These are phyloP conservation scores for Coniella lustricola DNA, from an alignment of 2,329 filamentous ascomycete genomes.

Conservation along the genomic window DNA sequence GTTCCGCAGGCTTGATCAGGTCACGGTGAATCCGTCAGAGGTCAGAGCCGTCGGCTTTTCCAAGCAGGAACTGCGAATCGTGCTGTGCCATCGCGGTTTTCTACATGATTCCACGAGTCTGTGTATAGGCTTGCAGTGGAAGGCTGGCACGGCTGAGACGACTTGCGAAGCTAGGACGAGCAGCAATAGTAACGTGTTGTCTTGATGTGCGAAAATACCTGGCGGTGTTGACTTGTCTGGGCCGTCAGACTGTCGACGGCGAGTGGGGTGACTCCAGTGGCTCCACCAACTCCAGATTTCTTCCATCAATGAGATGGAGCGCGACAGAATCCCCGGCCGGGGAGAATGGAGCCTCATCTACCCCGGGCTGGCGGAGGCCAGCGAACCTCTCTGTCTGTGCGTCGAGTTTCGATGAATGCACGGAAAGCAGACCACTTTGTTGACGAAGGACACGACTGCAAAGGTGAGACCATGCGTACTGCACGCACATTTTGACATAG, in stretches of 20 bases:
- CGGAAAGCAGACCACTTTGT: not conserved
- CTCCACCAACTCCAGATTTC: slow-evolving; percentile 7
- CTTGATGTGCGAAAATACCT: not conserved
- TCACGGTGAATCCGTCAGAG: too few relatives aligned
- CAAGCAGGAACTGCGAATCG: too few relatives aligned
- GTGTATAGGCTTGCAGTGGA: slow-evolving; percentile 1
- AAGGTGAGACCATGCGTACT: too few relatives aligned
- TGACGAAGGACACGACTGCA: too few relatives aligned
- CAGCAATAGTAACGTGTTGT: slow-evolving; percentile 11
- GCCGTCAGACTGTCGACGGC: not conserved
- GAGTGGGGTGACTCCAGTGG: slow-evolving; percentile 16
- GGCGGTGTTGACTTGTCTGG: not conserved
- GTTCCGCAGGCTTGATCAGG: too few relatives aligned
- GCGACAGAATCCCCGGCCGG: slow-evolving; percentile 3
- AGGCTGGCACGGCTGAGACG: not conserved
- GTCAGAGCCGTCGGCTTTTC: too few relatives aligned
- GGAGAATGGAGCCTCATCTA: slow-evolving; percentile 2
- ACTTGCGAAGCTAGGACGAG: slow-evolving; percentile 1
- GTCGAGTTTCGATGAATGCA: not conserved
- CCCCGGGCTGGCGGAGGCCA: not conserved
- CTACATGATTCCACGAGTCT: not conserved
- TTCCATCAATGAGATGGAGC: slow-evolving; percentile 15
- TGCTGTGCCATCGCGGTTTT: too few relatives aligned
- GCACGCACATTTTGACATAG: too few relatives aligned
- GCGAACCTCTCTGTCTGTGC: not conserved